Percentiles rank a stretch among this genome's conserved stretches.
These are phyloP conservation scores for Brassica incana DNA, from an alignment of 345 rosid species.

Conservation along the genomic window DNA sequence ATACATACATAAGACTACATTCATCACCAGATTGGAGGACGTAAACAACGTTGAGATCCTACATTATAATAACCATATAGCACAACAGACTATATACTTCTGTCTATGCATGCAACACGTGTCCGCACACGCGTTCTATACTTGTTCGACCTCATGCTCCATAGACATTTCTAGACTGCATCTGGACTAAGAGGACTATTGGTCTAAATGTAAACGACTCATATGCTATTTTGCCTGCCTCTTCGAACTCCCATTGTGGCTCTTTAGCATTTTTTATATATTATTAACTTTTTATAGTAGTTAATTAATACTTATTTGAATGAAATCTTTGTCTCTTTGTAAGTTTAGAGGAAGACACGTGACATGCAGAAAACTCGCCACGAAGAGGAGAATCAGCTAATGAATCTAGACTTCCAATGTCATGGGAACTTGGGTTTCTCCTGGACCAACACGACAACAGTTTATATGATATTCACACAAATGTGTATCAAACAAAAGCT, in stretches of 20 bases:
- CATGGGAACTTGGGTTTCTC: constrained; percentile 35
- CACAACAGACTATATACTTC: constrained; percentile 11
- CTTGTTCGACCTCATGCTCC: constrained; percentile 33
- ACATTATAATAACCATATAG: neutral
- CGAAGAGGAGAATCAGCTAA: constrained; percentile 18
- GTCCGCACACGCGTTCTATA: neutral
- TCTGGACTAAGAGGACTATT: constrained; percentile 26
- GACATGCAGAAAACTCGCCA: constrained; percentile 6
- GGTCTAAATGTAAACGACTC: constrained; percentile 18
- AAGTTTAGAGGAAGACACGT: constrained; percentile 20
- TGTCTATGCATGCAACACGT: constrained; percentile 11
- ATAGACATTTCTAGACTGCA: constrained; percentile 5
- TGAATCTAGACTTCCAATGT: constrained; percentile 39
- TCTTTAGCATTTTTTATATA: neutral
- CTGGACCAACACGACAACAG: constrained; percentile 22
- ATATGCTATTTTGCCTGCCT: constrained; percentile 14
- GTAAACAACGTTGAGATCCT: constrained; percentile 10
- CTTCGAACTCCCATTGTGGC: constrained; percentile 28
- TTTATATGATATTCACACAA: neutral
- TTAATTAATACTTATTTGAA: constrained; percentile 8
- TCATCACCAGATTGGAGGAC: neutral
- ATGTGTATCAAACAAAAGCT: neutral
- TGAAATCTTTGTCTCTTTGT: constrained; percentile 32
- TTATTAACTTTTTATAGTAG: neutral
- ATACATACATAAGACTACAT: constrained; percentile 25